These are phyloP conservation scores for Pyrus bretschneideri DNA, from an alignment of 306 rosid species.

Conservation along the genomic window DNA sequence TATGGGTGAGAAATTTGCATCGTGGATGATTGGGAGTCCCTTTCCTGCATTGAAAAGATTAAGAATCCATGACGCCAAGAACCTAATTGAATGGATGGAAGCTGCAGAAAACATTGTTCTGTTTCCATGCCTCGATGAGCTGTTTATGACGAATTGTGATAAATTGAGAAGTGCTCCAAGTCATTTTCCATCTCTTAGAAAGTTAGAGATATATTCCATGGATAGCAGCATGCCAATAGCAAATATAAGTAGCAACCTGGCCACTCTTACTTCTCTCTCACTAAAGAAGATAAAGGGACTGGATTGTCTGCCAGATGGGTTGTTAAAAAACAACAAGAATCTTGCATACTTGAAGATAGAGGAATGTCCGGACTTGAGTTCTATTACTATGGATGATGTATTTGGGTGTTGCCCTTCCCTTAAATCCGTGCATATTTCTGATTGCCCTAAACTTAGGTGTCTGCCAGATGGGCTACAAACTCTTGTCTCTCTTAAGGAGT, in stretches of 20 bases:
- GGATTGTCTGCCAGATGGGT: background rate
- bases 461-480: background rate
- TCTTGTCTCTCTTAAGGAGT: background rate
- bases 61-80: accelerated
- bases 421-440: accelerated
- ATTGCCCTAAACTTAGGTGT: background rate
- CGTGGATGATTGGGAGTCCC: background rate
- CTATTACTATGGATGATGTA: background rate
- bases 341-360: background rate
- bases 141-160: accelerated
- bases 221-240: background rate
- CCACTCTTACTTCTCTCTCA: background rate
- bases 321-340: background rate
- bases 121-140: background rate
- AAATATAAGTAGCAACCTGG: background rate
- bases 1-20: background rate
- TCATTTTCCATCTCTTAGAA: background rate
- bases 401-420: background rate
- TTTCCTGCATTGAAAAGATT: background rate
- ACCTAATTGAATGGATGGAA: background rate
- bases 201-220: background rate
- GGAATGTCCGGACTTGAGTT: background rate
- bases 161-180: background rate
- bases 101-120: background rate
- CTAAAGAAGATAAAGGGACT: accelerated